phyloP scores from a whole-genome alignment of 805 yeast species.

The Spathaspora girioi region DNA sequence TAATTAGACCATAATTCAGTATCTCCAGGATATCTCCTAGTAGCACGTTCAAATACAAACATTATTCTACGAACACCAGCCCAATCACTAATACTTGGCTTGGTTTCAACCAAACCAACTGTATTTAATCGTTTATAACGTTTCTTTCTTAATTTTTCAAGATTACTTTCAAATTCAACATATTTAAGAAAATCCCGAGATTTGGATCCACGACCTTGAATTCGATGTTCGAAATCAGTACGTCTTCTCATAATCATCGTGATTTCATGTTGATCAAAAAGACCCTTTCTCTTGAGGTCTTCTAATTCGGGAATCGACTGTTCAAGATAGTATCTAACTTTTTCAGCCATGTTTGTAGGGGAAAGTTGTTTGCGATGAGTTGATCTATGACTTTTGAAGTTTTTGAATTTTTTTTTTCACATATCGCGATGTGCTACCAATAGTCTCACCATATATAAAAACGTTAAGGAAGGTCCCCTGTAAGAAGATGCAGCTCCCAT shows the following conservation, averaged over 20 bases:
- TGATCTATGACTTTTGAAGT: background rate
- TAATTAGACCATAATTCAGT: slow-evolving; percentile 75
- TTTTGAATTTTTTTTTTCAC: background rate
- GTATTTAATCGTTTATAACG: slow-evolving; percentile 60
- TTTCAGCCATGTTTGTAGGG: slow-evolving; percentile 32
- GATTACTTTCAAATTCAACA: slow-evolving; percentile 71
- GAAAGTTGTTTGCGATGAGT: background rate
- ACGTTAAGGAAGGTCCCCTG: too few relatives aligned
- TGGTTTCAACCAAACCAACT: slow-evolving; percentile 53
- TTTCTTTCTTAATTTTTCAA: slow-evolving; percentile 74
- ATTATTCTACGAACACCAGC: slow-evolving; percentile 78
- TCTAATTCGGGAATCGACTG: slow-evolving; percentile 88
- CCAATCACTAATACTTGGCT: slow-evolving; percentile 77
- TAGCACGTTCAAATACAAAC: slow-evolving; percentile 80
- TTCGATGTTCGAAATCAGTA: slow-evolving; percentile 92
- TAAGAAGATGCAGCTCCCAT: too few relatives aligned
- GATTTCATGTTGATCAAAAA: slow-evolving; percentile 80
- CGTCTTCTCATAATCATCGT: slow-evolving; percentile 84
- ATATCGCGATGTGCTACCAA: background rate
- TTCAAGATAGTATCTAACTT: slow-evolving; percentile 52
- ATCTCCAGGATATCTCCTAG: slow-evolving; percentile 74
- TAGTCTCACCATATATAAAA: background rate
- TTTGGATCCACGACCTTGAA: slow-evolving; percentile 77
- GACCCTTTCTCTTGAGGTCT: slow-evolving; percentile 75
- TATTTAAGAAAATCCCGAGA: slow-evolving; percentile 76